Base-by-base conservation (phyloP, 2,329 filamentous ascomycete species). In the Ceratocystis cacaofunesta region DNA sequence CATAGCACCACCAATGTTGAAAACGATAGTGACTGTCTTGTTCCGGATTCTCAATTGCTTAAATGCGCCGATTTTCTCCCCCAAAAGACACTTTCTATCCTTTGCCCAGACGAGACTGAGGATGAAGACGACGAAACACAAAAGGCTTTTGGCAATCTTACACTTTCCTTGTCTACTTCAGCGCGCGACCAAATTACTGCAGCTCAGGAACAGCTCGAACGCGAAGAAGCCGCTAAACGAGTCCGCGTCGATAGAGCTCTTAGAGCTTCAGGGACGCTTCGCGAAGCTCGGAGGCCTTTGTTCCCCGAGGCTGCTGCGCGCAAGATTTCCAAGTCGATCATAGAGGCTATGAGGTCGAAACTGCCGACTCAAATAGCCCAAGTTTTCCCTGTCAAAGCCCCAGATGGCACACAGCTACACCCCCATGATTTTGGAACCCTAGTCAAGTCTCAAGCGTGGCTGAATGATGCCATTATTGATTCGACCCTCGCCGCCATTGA, bases 401-500 rank as follows among this genome's bases (percentile, higher is more conserved):
- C 55, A 30, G 55, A 58, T 19, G 55, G 55, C 55, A 58, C 55
- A n/a, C 55, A 25, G 30, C 25, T 58, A 19, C 55, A 58, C 3
- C 55, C 55, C 1, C 81, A 83, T 63, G 86, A 89, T 71, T 86
- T 90, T 70, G 76, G 75, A n/a, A 86, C 80, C 60, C 74, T 91
- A 6, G 77, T 86, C 17, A 76, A 77, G 19, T 73, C 76, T 7
- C 78, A 74, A 0, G 78, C 78, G 32, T 92, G 88, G 88, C 79
- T 92, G 5, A 91, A 92, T 69, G 89, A 92, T 72, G 85, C 89
- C 69, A 82, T 88, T 62, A 82, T 92, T 70, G 89, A 90, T 70
- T 82, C 82, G 15, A 82, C 83, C 61, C 78, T 90, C 30, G 74
- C 79, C 32, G 81, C 83, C 71, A 75, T 90, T 15, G 83, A 85